Conservation (phyloP, 805 yeast genomes). For the Kuraishia borneana region DNA sequence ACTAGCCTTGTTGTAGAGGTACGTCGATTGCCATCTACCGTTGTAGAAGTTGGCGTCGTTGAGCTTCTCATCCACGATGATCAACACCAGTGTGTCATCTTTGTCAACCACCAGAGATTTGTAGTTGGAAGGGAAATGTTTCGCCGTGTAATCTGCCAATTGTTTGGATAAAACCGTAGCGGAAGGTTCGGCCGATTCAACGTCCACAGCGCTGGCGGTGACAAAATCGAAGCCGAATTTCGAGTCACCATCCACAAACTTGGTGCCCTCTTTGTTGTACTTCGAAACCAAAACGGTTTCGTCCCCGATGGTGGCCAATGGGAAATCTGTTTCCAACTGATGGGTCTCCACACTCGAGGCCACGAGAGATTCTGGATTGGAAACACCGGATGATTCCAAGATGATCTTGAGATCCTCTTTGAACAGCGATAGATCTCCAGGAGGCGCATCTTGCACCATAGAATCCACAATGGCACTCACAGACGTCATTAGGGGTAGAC, state of each 20-base stretch:
- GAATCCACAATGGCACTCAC: conserved; percentile 16
- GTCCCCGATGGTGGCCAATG: conserved; percentile 17
- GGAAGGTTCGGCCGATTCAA: conserved; percentile 24
- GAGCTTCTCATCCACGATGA: conserved; percentile 60
- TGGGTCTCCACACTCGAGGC: conserved; percentile 13
- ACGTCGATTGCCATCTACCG: conserved; percentile 77
- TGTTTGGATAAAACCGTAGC: conserved; percentile 13
- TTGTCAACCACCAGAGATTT: conserved; percentile 28
- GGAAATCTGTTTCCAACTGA: conserved; percentile 16
- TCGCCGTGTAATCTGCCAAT: conserved; percentile 41
- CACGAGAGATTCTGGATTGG: conserved; percentile 13
- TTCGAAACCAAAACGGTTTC: conserved; percentile 29
- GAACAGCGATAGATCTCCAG: conserved; percentile 33
- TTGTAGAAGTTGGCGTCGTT: conserved; percentile 77
- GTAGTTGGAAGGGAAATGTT: conserved; percentile 53
- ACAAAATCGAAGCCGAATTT: conserved; percentile 51
- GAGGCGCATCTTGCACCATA: conserved; percentile 40
- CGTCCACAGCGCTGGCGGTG: conserved; percentile 34
- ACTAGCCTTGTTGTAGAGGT: conserved; percentile 26
- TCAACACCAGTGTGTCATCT: conserved; percentile 26
- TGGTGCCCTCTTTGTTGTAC: conserved; percentile 36
- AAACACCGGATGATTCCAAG: conserved; percentile 9
- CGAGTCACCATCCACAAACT: conserved; percentile 42
- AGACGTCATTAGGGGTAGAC: conserved; percentile 19
- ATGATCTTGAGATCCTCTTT: conserved; percentile 17